Evolutionary conservation across 768 basidiomycete species (phyloP), one percentile per base, ranked within the genome.

Genomic region (Pulveroboletus frians): DNA sequence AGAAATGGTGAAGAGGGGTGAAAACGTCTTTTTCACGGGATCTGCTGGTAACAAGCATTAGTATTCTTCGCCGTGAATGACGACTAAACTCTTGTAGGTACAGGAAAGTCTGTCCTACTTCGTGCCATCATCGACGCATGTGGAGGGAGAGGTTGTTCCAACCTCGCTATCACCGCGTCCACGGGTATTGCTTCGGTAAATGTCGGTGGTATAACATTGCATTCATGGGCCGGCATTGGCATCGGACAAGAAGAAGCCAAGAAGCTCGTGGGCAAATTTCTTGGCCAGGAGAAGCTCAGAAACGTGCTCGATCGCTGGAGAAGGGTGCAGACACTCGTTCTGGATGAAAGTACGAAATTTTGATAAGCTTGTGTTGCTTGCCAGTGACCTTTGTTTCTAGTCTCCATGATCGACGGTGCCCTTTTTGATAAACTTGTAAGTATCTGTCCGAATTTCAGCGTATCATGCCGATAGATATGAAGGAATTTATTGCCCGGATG

Each of bases 321-420:
- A 50, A 57, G 63, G 10, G 81, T 81, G 1, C 60, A 71, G 48
- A 81, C 83, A 4, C 73, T 95, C 21, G 83, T 95, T 56, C 79
- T 95, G 42, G 92, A 95, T 58, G 92, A 95, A 70, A 80, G 92
- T 89, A 62, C 55, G 79, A 65, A 38, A 38, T 13, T 32, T 39
- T 44, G 39, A 31, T 13, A 15, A 11, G 26, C 11, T 15, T 21
- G 26, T 10, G 43, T 40, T 35, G 3, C 20, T 36, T 27, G 23
- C 39, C 50, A 14, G 49, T 5, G 39, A 23, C 30, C 38, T 34
- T 39, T 56, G 36, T 29, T 11, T 40, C 10, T 46, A 93, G 90
- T 94, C 43, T 93, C 92, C 1, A 93, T 95, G 92, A 78, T 95
- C 20, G 88, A 92, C 54, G 90, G 85, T 5, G 58, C 58, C 9